Evolutionary conservation across 441 rosid species (phyloP).

Genomic region (Pelargonium myrrhifolium): DNA sequence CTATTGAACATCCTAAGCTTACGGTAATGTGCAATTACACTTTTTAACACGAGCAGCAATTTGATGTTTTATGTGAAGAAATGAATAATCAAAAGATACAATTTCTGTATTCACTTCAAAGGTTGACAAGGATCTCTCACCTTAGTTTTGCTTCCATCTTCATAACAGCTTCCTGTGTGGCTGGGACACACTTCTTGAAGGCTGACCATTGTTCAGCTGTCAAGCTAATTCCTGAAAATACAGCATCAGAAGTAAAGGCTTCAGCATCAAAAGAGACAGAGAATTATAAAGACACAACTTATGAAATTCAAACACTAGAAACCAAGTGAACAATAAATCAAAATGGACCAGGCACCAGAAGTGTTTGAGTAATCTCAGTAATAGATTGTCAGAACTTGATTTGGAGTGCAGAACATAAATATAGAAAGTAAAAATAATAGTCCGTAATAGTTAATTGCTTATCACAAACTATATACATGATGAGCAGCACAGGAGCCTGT

Average conservation of each 20-base stretch:
- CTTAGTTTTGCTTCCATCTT: conserved; percentile 44
- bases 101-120: conserved; percentile 3
- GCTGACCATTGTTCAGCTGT: conserved; percentile 47
- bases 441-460: not conserved
- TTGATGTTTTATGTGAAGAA: conserved; percentile 5
- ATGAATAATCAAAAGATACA: not conserved
- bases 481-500: not conserved
- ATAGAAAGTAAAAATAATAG: not conserved
- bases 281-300: not conserved
- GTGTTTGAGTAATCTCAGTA: not conserved
- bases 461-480: not conserved
- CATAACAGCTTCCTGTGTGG: conserved; percentile 47
- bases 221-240: conserved; percentile 49
- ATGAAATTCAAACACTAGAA: not conserved
- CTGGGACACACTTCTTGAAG: conserved; percentile 41
- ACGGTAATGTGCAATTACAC: not conserved
- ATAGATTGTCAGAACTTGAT: not conserved
- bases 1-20: not conserved
- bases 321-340: not conserved
- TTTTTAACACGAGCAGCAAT: not conserved
- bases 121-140: conserved; percentile 29
- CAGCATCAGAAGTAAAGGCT: conserved; percentile 8
- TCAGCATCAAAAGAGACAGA: conserved; percentile 9
- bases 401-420: not conserved
- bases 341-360: not conserved